These are phyloP conservation scores for Pichia sp. DNA, from an alignment of 1,139 yeast species.

Conservation along the genomic window DNA sequence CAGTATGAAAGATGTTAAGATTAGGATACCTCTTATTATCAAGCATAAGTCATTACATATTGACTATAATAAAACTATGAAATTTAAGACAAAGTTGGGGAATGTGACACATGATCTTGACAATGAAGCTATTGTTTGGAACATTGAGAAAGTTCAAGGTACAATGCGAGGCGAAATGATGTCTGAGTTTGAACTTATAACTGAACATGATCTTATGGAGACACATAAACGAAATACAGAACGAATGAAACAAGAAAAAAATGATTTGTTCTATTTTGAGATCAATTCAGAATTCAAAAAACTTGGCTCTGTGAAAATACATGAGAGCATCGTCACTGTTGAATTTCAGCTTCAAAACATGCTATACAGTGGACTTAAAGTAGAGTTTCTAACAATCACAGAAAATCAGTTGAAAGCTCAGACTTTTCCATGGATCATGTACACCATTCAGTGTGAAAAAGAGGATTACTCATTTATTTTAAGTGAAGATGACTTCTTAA, in stretches of 20 bases:
- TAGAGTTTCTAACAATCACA: slow-evolving; percentile 61
- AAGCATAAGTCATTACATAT: slow-evolving; percentile 27
- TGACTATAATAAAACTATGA: slow-evolving; percentile 44
- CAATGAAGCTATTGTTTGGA: slow-evolving; percentile 55
- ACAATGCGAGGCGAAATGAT: slow-evolving; percentile 41
- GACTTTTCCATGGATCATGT: slow-evolving; percentile 78
- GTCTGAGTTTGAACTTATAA: slow-evolving; percentile 56
- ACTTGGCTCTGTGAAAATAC: slow-evolving; percentile 6
- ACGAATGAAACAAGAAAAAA: slow-evolving; percentile 26
- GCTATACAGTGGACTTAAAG: slow-evolving; percentile 65
- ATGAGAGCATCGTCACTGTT: slow-evolving; percentile 44
- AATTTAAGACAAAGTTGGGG: slow-evolving; percentile 61
- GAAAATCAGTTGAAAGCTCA: slow-evolving; percentile 66
- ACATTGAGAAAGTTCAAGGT: slow-evolving; percentile 50
- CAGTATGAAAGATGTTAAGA: slow-evolving; percentile 49
- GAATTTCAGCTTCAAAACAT: slow-evolving; percentile 62
- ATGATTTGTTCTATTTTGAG: slow-evolving; percentile 37
- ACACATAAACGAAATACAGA: slow-evolving; percentile 18
- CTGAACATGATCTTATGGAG: slow-evolving; percentile 32
- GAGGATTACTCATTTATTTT: slow-evolving; percentile 25
- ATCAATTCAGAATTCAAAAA: slow-evolving; percentile 19
- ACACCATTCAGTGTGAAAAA: slow-evolving; percentile 36
- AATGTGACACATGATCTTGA: slow-evolving; percentile 61
- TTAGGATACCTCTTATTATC: slow-evolving; percentile 55
- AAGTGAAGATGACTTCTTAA: slow-evolving; percentile 14